A percentile compares a stretch with the other conserved stretches of the same genome.
Evolutionary conservation across 2,329 filamentous ascomycete genomes (phyloP).

Genomic region (Exophiala viscosa): DNA sequence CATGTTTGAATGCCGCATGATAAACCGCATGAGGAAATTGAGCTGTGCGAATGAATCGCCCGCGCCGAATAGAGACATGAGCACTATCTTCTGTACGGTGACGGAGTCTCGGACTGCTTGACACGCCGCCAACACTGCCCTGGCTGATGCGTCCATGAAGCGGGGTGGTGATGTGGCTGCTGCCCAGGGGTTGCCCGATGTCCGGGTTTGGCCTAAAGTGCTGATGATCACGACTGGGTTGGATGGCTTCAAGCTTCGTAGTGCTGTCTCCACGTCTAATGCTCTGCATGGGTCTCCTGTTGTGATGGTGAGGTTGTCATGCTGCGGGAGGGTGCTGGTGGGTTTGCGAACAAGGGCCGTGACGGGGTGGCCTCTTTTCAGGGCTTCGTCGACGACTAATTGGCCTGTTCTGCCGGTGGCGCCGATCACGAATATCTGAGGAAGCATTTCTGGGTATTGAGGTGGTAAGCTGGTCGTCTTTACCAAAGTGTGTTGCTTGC

Average conservation of each 20-base stretch:
- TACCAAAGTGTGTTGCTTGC: too few species aligned
- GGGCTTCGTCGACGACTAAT: constrained; percentile 40
- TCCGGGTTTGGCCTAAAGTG: constrained; percentile 48
- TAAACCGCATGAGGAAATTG: constrained; percentile 39
- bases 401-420: constrained; percentile 44
- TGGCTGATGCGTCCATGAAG: constrained; percentile 43
- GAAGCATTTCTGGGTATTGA: background rate
- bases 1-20: constrained; percentile 51
- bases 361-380: constrained; percentile 38
- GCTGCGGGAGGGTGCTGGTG: constrained; percentile 26
- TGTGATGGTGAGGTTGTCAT: constrained; percentile 24
- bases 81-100: constrained; percentile 43
- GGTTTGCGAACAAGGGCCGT: constrained; percentile 40
- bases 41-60: constrained; percentile 45
- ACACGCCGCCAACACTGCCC: constrained; percentile 9
- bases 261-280: constrained; percentile 24
- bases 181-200: constrained; percentile 48
- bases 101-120: constrained; percentile 36
- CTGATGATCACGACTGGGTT: constrained; percentile 43
- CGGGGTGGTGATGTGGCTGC: constrained; percentile 41
- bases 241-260: background rate
- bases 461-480: background rate
- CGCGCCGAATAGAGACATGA: constrained; percentile 51
- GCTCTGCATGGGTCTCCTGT: constrained; percentile 28
- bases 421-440: constrained; percentile 41